These are phyloP conservation scores for Sporothrix schenckii DNA, from an alignment of 2,329 filamentous ascomycete species.

Conservation along the genomic window DNA sequence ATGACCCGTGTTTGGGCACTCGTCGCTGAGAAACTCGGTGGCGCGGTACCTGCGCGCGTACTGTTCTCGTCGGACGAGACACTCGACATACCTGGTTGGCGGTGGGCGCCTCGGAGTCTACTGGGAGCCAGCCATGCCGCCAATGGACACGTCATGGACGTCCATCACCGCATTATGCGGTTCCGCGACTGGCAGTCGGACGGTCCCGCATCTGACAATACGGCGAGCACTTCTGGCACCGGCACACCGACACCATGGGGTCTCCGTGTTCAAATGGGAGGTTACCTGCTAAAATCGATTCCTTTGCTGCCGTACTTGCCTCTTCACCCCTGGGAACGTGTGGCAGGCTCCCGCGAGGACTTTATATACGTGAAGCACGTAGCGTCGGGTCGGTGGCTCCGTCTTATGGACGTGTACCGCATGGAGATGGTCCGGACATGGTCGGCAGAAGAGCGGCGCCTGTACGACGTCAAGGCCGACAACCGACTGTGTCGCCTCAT, in stretches of 20 bases:
- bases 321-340: constrained; percentile 21
- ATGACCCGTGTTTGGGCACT: constrained; percentile 27
- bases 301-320: constrained; percentile 3
- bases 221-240: too few relatives aligned
- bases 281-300: not conserved
- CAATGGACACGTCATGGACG: not conserved
- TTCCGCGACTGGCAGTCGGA: not conserved
- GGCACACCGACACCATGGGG: constrained; percentile 17
- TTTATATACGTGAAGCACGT: not conserved
- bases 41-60: constrained; percentile 3
- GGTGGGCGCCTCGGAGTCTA: constrained; percentile 25
- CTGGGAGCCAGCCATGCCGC: constrained; percentile 4
- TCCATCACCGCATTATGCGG: constrained; percentile 13
- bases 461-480: not conserved
- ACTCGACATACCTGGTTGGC: constrained; percentile 21
- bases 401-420: constrained; percentile 24
- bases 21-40: not conserved
- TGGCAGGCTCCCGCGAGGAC: constrained; percentile 5
- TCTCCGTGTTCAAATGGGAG: constrained; percentile 14
- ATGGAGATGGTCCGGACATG: not conserved
- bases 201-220: not conserved
- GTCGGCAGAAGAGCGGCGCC: constrained; percentile 1
- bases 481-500: constrained; percentile 13
- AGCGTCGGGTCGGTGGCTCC: constrained; percentile 20
- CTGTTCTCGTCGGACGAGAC: constrained; percentile 24